These are phyloP conservation scores for Mrakia frigida DNA, from an alignment of 768 basidiomycete genomes.

Conservation along the genomic window DNA sequence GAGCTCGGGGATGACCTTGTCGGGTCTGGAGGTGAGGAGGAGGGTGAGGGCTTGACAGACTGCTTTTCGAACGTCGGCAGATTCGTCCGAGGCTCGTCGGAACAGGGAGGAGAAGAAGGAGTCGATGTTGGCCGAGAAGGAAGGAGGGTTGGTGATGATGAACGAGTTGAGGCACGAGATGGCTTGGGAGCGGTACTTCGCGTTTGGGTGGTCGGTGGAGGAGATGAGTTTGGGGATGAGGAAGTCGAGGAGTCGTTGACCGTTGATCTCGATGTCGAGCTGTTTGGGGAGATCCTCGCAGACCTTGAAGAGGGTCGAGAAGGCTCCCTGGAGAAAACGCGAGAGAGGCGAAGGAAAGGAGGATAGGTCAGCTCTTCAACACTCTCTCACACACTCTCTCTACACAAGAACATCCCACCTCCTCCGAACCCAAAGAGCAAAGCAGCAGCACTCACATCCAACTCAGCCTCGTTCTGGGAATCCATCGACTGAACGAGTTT, in stretches of 20 bases:
- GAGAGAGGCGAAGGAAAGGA: slow-evolving; percentile 34
- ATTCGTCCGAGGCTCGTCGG: slow-evolving; percentile 89
- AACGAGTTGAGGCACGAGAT: slow-evolving; percentile 93
- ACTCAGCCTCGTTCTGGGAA: slow-evolving; percentile 64
- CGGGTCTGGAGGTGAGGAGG: slow-evolving; percentile 84
- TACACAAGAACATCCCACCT: not conserved
- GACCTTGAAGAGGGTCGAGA: slow-evolving; percentile 88
- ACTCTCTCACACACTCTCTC: not conserved
- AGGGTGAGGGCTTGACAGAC: slow-evolving; percentile 94
- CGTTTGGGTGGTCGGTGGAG: slow-evolving; percentile 73
- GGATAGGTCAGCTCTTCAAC: not conserved
- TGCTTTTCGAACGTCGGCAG: slow-evolving; percentile 84
- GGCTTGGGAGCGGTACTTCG: slow-evolving; percentile 89
- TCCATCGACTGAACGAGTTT: slow-evolving; percentile 76
- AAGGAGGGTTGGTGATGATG: slow-evolving; percentile 62
- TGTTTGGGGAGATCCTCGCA: slow-evolving; percentile 96
- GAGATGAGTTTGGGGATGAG: slow-evolving; percentile 94
- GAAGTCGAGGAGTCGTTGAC: slow-evolving; percentile 86
- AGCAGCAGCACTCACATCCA: slow-evolving; percentile 64
- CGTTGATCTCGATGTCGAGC: slow-evolving; percentile 87
- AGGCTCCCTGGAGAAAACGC: slow-evolving; percentile 70
- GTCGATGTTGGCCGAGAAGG: slow-evolving; percentile 87
- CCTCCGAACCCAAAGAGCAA: not conserved
- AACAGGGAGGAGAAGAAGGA: slow-evolving; percentile 87
- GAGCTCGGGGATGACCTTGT: slow-evolving; percentile 96